Evolutionary conservation across 106 monocot species (phyloP), one percentile per base, ranked within the genome.

Genomic region (Acorus calamus): DNA sequence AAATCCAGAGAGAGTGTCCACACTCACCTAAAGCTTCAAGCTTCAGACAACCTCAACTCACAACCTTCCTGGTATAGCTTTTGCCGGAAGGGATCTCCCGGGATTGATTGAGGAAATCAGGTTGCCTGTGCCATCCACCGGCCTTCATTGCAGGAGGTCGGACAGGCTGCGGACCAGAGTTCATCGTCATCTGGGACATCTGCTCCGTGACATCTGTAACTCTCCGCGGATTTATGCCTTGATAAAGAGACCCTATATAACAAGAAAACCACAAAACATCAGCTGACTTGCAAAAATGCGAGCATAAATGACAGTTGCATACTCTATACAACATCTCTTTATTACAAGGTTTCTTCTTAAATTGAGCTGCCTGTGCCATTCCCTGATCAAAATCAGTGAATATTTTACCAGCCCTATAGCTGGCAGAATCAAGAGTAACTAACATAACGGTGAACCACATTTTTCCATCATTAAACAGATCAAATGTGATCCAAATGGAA

Each of bases 81-180:
- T 53, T 70, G 11, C 46, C 65, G 14, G 68, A 61, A 6, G 74
- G 82, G 43, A 82, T 56, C 14, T 77, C 75, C 28, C 74, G 42
- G 2, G 81, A 66, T 13, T 65, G 66, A 0, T 47, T 68, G 4
- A 52, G 12, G 4, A 64, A 57, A 41, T 73, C 66, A 1, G 79
- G 53, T 7, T 77, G 66, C 52, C 68, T 56, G 14, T 80, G 84
- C 74, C 78, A 89, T 2, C 84, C 85, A 8, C 91, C 86, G 47
- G 91, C 81, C 63, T 82, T 92, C 81, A 90, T 70, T 1, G 75
- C 42, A 47, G 78, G 60, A 0, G 76, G 76, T 1, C 77, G 67
- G 2, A n/a, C 9, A 9, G 13, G 54, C 3, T 7, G 67, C 11
- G 44, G 12, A 7, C 62, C 66, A n/a, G 84, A 72, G 47, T 50